phyloP scores from a whole-genome alignment of 2,329 filamentous ascomycete genomes.

The Trichocomaceae sp. region DNA sequence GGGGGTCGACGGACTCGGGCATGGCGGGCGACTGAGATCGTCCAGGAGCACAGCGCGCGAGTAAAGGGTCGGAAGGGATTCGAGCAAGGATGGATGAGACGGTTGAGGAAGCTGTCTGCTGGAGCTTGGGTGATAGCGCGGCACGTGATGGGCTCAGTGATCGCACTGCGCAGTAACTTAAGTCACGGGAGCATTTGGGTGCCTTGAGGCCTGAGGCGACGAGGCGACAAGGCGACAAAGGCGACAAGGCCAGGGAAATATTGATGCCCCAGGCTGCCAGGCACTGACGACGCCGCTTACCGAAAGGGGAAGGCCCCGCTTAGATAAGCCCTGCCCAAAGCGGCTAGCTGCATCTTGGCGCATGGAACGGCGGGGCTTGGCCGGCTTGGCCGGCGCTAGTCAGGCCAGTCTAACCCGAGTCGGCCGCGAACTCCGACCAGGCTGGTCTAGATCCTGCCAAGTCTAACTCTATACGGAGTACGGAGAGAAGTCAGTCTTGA shows the following conservation, averaged over 20 bases:
- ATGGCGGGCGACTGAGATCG: constrained; percentile 21
- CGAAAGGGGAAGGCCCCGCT: background rate
- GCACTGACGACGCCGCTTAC: background rate
- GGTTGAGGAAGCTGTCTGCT: background rate
- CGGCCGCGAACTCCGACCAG: background rate
- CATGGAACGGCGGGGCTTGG: too few species aligned
- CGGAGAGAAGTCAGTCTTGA: too few species aligned
- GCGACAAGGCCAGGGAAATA: too few species aligned
- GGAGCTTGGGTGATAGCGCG: background rate
- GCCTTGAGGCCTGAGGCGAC: background rate
- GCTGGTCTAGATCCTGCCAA: background rate
- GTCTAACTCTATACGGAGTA: too few species aligned
- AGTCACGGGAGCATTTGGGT: background rate
- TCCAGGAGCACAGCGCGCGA: constrained; percentile 1
- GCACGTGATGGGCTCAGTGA: background rate
- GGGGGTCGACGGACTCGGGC: constrained; percentile 38
- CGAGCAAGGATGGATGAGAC: background rate
- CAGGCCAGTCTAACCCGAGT: background rate
- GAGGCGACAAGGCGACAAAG: too few species aligned
- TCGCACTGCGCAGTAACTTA: background rate
- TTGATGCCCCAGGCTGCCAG: background rate
- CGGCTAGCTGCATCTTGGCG: too few species aligned
- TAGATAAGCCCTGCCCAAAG: too few species aligned
- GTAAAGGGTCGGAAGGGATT: background rate
- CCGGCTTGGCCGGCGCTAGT: too few species aligned